Evolutionary conservation across 441 rosid genomes (phyloP), one percentile per base, ranked within the genome.

Genomic region (Corymbia citriodora): DNA sequence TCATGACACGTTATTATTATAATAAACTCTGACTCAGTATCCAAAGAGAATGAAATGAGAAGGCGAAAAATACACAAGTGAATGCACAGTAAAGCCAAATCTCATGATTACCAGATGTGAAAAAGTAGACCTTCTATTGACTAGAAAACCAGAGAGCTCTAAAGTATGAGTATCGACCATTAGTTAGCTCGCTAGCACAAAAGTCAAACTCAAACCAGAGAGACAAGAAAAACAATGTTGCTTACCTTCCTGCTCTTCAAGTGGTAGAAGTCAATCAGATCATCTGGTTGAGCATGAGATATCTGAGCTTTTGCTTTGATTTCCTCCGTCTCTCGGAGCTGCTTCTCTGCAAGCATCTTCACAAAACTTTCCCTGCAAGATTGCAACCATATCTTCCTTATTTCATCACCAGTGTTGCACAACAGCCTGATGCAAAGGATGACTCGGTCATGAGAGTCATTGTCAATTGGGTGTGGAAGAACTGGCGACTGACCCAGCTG

Each of bases 291-390:
- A 79, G 99, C 97, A 89, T 95, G 93, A 90, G 98, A 95, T 93
- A 96, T 94, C 94, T 95, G 98, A 81, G 99, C 98, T 93, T 96
- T 97, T 88, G 98, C 98, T 93, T 97, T 98, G 91, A 95, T 90
- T 94, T 98, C 99, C 93, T 96, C 96, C 2, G 96, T 93, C 93
- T 98, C 99, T 87, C 93, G 94, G 91, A 96, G 90, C 91, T 96
- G 99, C 94, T 97, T 98, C 89, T 98, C 98, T 10, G 99, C 94
- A 86, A 98, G 97, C 99, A 98, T 98, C 93, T 95, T 93, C 59
- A 96, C 97, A 94, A 98, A 97, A 93, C 97, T 98, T 91, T 95
- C 95, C 29, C 98, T 96, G 92, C 99, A 98, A 90, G 97, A 95
- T 65, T 94, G 95, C 95, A 98, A 88, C 99, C 99, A 98, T 91